phyloP scores from a whole-genome alignment of 495 filamentous ascomycete species.

The Neurospora sp. region DNA sequence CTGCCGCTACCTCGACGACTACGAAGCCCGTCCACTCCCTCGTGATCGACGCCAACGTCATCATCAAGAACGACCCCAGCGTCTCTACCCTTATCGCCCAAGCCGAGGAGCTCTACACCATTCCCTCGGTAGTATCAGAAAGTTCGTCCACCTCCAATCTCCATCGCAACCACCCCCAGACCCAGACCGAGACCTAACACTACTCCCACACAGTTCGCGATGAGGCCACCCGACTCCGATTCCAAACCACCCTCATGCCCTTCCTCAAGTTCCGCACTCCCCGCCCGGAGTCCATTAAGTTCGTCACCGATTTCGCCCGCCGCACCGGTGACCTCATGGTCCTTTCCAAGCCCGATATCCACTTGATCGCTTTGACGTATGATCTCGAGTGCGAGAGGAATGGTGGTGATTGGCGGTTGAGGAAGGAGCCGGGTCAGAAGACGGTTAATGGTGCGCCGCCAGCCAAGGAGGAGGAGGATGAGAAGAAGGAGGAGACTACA shows the following conservation, averaged over 20 bases:
- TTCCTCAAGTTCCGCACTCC: conserved; percentile 74
- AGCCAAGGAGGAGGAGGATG: conserved; percentile 15
- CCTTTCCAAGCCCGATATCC: conserved; percentile 77
- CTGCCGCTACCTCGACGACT: background rate
- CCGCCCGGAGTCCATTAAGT: conserved; percentile 59
- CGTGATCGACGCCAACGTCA: conserved; percentile 81
- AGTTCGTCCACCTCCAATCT: conserved; percentile 40
- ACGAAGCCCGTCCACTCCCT: conserved; percentile 70
- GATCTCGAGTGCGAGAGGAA: conserved; percentile 82
- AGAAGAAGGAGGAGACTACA: conserved; percentile 19
- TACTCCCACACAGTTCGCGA: conserved; percentile 39
- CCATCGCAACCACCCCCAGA: background rate
- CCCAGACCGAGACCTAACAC: background rate
- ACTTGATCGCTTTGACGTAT: conserved; percentile 82
- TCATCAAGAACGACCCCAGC: conserved; percentile 79
- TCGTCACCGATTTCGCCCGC: conserved; percentile 76
- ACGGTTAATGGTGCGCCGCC: conserved; percentile 60
- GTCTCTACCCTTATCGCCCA: conserved; percentile 67
- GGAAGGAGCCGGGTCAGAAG: conserved; percentile 70
- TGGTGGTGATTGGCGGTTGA: conserved; percentile 66
- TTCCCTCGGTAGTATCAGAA: conserved; percentile 78
- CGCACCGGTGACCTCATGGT: conserved; percentile 85
- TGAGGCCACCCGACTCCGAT: conserved; percentile 63
- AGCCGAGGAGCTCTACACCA: conserved; percentile 70
- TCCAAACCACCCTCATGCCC: conserved; percentile 73